These are phyloP conservation scores for Epichloe uncinata DNA, from an alignment of 2,329 filamentous ascomycete genomes.

Conservation along the genomic window DNA sequence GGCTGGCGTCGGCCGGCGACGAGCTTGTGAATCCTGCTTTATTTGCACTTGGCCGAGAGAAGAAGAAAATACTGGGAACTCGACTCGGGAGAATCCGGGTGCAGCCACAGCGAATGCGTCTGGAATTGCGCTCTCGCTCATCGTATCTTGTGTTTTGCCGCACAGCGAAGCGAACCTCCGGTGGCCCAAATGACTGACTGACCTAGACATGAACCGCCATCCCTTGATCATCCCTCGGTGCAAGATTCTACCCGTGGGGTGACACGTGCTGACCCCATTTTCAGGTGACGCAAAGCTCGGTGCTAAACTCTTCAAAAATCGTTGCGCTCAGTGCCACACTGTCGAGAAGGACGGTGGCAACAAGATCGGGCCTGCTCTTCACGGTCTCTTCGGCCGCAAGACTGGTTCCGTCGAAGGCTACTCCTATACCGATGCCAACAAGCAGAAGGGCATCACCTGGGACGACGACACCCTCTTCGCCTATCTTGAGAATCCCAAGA, in stretches of 20 bases:
- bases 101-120: background rate
- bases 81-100: background rate
- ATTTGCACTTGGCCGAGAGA: background rate
- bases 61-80: background rate
- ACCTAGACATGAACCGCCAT: background rate
- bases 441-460: constrained; percentile 88
- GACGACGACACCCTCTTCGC: constrained; percentile 76
- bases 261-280: background rate
- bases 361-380: constrained; percentile 95
- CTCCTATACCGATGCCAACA: constrained; percentile 99
- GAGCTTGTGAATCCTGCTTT: constrained; percentile 1
- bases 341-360: constrained; percentile 79
- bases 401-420: constrained; percentile 83
- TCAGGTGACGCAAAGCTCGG: constrained; percentile 89
- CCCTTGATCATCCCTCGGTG: too few relatives aligned
- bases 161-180: background rate
- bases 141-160: background rate
- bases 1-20: background rate
- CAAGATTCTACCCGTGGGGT: background rate
- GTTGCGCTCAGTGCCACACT: constrained; percentile 98
- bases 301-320: constrained; percentile 97
- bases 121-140: background rate
- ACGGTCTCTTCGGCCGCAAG: constrained; percentile 96
- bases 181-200: background rate
- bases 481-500: constrained; percentile 99